Base-by-base conservation (phyloP, 2,329 filamentous ascomycete species). In the Epichloe bromicola region DNA sequence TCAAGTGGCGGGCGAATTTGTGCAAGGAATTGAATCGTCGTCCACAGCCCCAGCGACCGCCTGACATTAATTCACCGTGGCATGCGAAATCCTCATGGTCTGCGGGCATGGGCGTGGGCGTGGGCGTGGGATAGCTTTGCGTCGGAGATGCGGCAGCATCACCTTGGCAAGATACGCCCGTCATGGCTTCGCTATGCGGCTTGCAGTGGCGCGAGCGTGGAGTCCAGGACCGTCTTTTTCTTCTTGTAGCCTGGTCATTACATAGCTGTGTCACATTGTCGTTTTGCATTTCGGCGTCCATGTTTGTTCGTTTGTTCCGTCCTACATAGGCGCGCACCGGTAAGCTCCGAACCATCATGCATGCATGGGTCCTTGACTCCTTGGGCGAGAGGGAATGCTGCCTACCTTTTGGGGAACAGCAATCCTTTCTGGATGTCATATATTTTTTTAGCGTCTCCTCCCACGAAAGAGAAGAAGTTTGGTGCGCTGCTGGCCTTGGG, bases 31-130 rank as follows among this genome's bases (percentile, higher is more conserved):
- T 8, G 37, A 52, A 52, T 20, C 23, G 40, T 3, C 46, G 46
- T 14, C 51, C 51, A 20, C 51, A 52, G 4, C 51, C 51, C 51
- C 51, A 52, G 17, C 46, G 20, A 26, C 46, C 38, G 10, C 46
- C 46, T n/a, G 41, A 41, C 41, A 41, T 46, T 10, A 52, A 30
- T 6, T 42, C 23, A 5, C 51, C 51, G 15, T 5, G 14, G 37
- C 51, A 52, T 26, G 14, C 3, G 37, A 47, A 41, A 15, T 47
- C 30, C 26, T 45, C 15, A 10, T 40, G 20, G 11, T 37, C 19
- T 19, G 26, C 8, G 26, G 26, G 26, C 26, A 8, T 4, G 26
- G 26, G 26, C 23, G 6, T 6, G 23, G 23, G 23, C 26, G 10
- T 37, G 23, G 37, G 19, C 5, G 43, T 14, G 15, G 4, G n/a